Evolutionary conservation across 768 basidiomycete species (phyloP), one percentile per base, ranked within the genome.

Genomic region (Lactarius sanguifluus): DNA sequence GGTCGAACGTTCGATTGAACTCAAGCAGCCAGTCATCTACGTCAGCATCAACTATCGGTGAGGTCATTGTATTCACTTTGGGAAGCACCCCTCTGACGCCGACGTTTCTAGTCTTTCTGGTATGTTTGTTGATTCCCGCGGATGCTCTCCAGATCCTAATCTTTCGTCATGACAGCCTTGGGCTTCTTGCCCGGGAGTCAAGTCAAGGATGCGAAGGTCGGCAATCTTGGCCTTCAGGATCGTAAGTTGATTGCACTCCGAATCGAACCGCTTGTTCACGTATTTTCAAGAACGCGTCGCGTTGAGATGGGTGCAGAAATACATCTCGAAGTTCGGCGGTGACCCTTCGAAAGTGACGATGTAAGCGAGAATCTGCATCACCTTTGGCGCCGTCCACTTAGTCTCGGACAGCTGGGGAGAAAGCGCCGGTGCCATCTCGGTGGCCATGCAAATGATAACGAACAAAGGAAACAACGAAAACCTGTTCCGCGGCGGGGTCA

Each of bases 171-270:
- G 6, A 0, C 9, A 70, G 83, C 80, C 4, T 81, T 84, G 58
- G 84, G 85, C 2, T 86, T 86, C 73, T 66, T 86, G 40, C 79
- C 80, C 0, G 76, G 83, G 43, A 76, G 80, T 66, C 83, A 86
- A 76, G 80, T 85, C 2, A 81, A 80, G 56, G 77, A 75, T 3
- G 85, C 81, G 5, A 81, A 81, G 1, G 76, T 84, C 8, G 85
- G 83, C 1, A 90, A 90, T 71, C 77, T 88, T 23, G 89, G 89
- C 20, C 76, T 91, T 25, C 83, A 82, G 64, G 88, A 90, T 76
- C 85, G 85, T 45, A 70, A 73, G 83, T 77, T 2, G 18, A 15
- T 28, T 10, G 16, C 1, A 3, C 32, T 20, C 8, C 32, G 18
- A 30, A 16, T 10, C 3, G 18, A 23, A 8, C 9, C 16, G 23